Base-by-base conservation (phyloP, 352 stramenopile genomes). In the Phytopythium cucurbitacearum region DNA sequence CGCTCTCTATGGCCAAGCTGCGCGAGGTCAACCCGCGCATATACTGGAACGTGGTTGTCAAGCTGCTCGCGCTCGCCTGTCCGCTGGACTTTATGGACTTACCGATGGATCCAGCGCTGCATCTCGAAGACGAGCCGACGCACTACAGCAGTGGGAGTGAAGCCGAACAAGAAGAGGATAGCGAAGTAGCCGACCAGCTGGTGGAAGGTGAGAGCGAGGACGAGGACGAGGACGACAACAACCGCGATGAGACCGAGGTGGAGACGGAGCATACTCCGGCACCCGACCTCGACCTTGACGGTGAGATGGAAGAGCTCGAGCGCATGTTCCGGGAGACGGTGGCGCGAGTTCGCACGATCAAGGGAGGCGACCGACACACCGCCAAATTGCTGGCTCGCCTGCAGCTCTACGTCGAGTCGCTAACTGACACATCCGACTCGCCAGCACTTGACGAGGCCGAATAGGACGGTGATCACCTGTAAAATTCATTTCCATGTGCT, bases 31-130 rank as follows among this genome's bases (percentile, higher is more conserved):
- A 79, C 40, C 60, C 70, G 0, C 65, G 66, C 6, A 76, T 81
- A 36, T 84, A 84, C 57, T 84, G 73, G 73, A 84, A 84, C 50
- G 68, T 84, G 12, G 67, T 81, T 12, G 62, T 84, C 33, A 81
- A 84, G 60, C 38, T 80, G 32, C 59, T 84, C 33, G 62, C 65
- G 46, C 56, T 84, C 3, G 62, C 64, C 12, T 72, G 65, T 16
- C 67, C 70, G 15, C 37, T 84, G 7, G 58, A 79, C 53, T 80
- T 81, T 53, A 51, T 81, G 51, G 55, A 77, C 33, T 53, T 81
- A 5, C 71, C 71, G 1, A 64, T 71, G 33, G 67, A 51, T 40
- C 65, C 52, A 43, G 35, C 48, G 11, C 12, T 33, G 7, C 37
- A 9, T 3, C 10, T 4, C 11, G 12, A 11, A 4, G 13, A 45